A percentile compares a stretch with the other conserved stretches of the same genome.
Evolutionary conservation across 208 protist species (phyloP).

Genomic region (Crithidia mellificae): DNA sequence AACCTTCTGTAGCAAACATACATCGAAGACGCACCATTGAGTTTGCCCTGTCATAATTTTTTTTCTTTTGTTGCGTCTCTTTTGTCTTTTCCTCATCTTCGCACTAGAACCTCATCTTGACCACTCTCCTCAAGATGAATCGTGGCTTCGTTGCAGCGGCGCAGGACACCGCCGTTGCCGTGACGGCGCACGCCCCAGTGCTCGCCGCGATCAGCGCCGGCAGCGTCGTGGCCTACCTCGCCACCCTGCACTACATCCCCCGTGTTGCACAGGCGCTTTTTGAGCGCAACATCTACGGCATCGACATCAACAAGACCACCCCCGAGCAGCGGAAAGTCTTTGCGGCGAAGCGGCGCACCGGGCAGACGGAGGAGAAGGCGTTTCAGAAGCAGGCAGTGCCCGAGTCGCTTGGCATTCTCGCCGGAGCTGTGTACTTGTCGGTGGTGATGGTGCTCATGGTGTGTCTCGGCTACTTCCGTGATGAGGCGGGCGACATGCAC

Average conservation of each 20-base stretch:
- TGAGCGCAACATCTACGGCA: conserved; percentile 88
- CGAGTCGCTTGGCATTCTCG: conserved; percentile 80
- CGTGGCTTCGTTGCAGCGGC: conserved; percentile 8
- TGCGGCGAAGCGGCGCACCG: conserved; percentile 35
- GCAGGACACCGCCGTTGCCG: conserved; percentile 25
- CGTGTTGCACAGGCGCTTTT: conserved; percentile 63
- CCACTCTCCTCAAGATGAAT: neutral
- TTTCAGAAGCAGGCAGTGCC: conserved; percentile 57
- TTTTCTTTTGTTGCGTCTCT: too few species aligned
- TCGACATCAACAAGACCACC: conserved; percentile 96
- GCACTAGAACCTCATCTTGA: too few species aligned
- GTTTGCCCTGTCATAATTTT: too few species aligned
- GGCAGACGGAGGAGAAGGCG: conserved; percentile 31
- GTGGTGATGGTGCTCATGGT: conserved; percentile 54
- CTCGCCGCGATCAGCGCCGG: conserved; percentile 45
- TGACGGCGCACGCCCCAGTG: conserved; percentile 47
- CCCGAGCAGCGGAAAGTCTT: conserved; percentile 57
- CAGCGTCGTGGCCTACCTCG: conserved; percentile 64
- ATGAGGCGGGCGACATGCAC: conserved; percentile 43
- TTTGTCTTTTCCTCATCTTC: neutral
- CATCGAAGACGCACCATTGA: too few species aligned
- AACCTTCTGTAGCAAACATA: too few species aligned
- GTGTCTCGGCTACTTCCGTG: conserved; percentile 37
- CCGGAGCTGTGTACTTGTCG: conserved; percentile 75
- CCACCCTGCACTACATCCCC: conserved; percentile 70